A percentile compares a stretch with the other conserved stretches of the same genome.
These are phyloP conservation scores for Phyllosticta citriasiana DNA, from an alignment of 2,329 filamentous ascomycete genomes.

Conservation along the genomic window DNA sequence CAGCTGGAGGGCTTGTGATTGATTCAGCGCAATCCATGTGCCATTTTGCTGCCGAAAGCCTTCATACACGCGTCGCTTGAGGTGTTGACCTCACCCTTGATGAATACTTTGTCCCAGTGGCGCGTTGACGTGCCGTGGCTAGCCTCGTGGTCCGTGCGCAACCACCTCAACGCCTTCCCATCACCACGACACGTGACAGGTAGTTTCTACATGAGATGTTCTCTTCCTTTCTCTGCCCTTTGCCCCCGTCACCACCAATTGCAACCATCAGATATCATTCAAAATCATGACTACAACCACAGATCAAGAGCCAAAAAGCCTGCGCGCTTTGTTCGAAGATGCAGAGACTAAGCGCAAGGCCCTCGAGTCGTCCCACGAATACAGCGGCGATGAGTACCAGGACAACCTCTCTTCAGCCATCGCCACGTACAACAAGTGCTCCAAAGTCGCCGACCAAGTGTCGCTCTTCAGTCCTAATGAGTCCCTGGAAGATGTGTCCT, in stretches of 20 bases:
- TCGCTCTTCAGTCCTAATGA: constrained; percentile 90
- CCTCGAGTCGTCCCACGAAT: constrained; percentile 55
- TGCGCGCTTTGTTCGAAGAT: constrained; percentile 44
- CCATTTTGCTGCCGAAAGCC: too few species aligned
- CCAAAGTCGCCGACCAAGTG: constrained; percentile 56
- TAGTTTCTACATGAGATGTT: too few species aligned
- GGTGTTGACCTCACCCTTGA: too few species aligned
- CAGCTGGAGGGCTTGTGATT: too few species aligned
- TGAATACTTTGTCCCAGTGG: too few species aligned
- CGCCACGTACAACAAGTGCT: constrained; percentile 61
- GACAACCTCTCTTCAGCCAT: constrained; percentile 59
- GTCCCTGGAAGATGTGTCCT: constrained; percentile 73
- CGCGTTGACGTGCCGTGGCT: background rate
- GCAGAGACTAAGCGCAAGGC: constrained; percentile 46
- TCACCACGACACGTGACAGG: background rate
- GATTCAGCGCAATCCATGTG: too few species aligned
- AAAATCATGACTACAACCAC: constrained; percentile 15
- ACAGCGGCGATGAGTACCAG: constrained; percentile 55
- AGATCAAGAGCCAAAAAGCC: constrained; percentile 42
- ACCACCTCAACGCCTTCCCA: background rate
- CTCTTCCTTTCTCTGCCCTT: background rate
- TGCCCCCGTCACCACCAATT: background rate
- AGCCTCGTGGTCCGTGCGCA: background rate
- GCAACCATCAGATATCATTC: background rate
- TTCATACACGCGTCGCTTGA: too few species aligned